Evolutionary conservation across 2,329 filamentous ascomycete species (phyloP).

Genomic region (Cladosporium phlei): DNA sequence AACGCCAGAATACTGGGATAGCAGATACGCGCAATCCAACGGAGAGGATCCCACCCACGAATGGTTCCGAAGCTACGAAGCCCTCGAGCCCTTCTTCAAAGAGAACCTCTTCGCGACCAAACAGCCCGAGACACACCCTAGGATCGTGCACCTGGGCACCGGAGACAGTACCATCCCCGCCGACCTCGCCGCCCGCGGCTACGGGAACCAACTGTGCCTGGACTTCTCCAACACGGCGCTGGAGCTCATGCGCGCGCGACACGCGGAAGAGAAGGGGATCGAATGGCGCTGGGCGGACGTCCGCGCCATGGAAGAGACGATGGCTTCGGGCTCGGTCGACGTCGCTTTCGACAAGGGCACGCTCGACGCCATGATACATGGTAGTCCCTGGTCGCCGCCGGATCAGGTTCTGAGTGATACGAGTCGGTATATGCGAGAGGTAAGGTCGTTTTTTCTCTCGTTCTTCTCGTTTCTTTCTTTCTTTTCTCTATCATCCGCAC

Average conservation of each 20-base stretch:
- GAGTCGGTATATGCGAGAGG: constrained; percentile 24
- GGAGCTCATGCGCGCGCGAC: constrained; percentile 46
- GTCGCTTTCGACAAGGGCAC: constrained; percentile 47
- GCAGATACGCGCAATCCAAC: constrained; percentile 41
- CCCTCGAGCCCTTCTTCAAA: constrained; percentile 47
- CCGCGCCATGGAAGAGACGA: constrained; percentile 43
- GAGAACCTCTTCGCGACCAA: constrained; percentile 38
- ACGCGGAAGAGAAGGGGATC: constrained; percentile 39
- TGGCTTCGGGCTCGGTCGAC: constrained; percentile 39
- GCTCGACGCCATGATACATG: constrained; percentile 33
- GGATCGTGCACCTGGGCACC: constrained; percentile 54
- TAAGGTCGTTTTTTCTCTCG: constrained; percentile 9
- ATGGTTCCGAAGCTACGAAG: constrained; percentile 50
- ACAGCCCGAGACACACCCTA: constrained; percentile 32
- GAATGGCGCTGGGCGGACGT: constrained; percentile 51
- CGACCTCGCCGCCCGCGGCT: constrained; percentile 46
- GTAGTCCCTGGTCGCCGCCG: constrained; percentile 29
- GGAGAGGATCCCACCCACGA: constrained; percentile 45
- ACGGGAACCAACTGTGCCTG: constrained; percentile 49
- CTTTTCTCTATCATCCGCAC: neutral
- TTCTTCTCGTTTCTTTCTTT: neutral
- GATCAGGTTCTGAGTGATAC: constrained; percentile 27
- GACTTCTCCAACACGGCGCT: constrained; percentile 56
- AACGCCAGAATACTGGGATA: constrained; percentile 48
- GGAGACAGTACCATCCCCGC: constrained; percentile 54